Base-by-base conservation (phyloP, 1,284 basidiomycete genomes). In the Tilletiopsis washingtonensis region DNA sequence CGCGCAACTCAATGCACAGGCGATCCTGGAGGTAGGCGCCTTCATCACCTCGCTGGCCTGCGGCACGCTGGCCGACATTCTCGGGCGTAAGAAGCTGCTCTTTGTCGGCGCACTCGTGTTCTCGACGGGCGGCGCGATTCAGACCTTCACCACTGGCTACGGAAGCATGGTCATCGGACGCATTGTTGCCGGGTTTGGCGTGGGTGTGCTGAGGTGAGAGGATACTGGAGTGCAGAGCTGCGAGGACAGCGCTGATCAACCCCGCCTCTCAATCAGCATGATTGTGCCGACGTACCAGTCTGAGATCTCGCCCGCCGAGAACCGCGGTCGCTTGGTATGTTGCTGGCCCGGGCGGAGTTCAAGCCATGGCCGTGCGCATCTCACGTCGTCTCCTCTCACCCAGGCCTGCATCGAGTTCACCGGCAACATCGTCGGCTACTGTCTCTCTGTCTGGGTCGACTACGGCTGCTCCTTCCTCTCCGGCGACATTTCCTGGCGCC, bases 211-310 rank as follows among this genome's bases (percentile, higher is more conserved):
- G 44, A 88, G 85, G 86, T 11, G 25, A 15, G 11, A 21, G 7
- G 17, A 17, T 5, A 24, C 3, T 9, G 19, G 49, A 21, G 38
- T 41, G 53, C 45, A 21, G n/a, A 11, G 29, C 37, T 15, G 40
- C 37, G 23, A 4, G 32, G 15, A 25, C 23, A 12, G 37, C 32
- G 19, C 21, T 19, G 15, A 17, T 12, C 1, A 1, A 34, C 12
- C 32, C 12, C 32, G 12, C 17, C 3, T 34, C 32, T 17, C 38
- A 7, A 23, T 25, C 17, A 57, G 54, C 43, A 96, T 91, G 53
- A 90, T 96, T 57, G 93, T 97, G 20, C 93, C 93, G 5, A 94
- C 96, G 54, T 98, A 96, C 74, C 93, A 96, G 76, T 88, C 86
- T 62, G 93, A 97, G 77, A 89, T 97, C 45, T 93, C 89, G 2